phyloP scores from a whole-genome alignment of 164 flowering plant species.

The Euptelea pleiosperma region DNA sequence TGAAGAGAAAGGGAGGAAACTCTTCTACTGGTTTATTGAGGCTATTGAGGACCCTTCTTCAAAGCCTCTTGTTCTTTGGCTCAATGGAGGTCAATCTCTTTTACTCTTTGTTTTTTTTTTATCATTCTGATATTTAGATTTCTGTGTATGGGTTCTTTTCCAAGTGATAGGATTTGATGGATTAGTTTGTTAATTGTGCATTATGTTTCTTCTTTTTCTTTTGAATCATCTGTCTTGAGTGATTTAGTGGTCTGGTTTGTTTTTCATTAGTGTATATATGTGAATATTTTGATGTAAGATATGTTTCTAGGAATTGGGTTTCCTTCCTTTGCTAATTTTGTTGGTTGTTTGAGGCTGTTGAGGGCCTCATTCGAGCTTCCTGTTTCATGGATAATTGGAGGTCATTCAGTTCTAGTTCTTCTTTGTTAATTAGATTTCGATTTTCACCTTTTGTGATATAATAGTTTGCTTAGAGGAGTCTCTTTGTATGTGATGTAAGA shows the following conservation, averaged over 20 bases:
- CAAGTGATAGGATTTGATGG: neutral
- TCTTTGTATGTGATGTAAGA: no score
- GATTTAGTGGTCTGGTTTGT: no score
- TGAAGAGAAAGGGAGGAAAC: conserved; percentile 59
- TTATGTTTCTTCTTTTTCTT: neutral
- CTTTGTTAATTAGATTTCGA: no score
- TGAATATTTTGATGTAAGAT: neutral
- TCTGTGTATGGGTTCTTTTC: neutral
- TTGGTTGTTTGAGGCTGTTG: no score
- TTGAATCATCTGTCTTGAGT: no score
- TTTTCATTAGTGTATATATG: no score
- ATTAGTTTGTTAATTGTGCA: neutral
- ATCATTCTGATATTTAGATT: neutral
- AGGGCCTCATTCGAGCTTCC: no score
- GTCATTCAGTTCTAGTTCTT: no score
- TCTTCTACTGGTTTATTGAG: conserved; percentile 89
- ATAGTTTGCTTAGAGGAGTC: no score
- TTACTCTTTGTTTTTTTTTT: neutral
- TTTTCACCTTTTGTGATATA: no score
- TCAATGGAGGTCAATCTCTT: conserved; percentile 69
- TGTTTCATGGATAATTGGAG: no score
- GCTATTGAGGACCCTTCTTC: conserved; percentile 75
- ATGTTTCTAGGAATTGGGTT: neutral
- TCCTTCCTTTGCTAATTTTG: neutral
- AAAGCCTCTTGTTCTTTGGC: conserved; percentile 90